These are phyloP conservation scores for Escovopsis sp. DNA, from an alignment of 2,329 filamentous ascomycete genomes.

Conservation along the genomic window DNA sequence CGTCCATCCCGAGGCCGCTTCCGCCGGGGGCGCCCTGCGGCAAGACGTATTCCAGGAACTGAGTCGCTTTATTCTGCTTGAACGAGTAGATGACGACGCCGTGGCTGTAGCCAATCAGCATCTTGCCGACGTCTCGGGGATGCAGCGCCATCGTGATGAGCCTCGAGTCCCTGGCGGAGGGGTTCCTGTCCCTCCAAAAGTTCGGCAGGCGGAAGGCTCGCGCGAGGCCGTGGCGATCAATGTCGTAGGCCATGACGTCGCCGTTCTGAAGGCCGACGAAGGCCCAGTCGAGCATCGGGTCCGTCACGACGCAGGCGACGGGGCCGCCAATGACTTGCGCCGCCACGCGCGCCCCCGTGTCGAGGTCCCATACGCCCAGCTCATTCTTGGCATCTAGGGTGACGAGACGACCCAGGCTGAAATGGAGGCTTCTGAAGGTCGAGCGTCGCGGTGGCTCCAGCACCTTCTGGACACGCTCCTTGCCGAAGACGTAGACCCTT, in stretches of 20 bases:
- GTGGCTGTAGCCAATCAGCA: conserved; percentile 80
- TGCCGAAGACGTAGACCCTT: conserved; percentile 79
- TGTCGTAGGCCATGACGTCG: conserved; percentile 82
- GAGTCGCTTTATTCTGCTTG: conserved; percentile 69
- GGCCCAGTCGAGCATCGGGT: conserved; percentile 87
- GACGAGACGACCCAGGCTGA: conserved; percentile 73
- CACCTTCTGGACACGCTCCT: conserved; percentile 62
- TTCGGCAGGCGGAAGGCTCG: conserved; percentile 72
- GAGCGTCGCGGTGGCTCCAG: conserved; percentile 56
- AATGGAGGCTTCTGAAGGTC: conserved; percentile 65
- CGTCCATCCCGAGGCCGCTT: conserved; percentile 48
- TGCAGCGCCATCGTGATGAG: conserved; percentile 74
- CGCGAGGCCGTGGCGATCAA: conserved; percentile 60
- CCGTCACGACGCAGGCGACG: conserved; percentile 60
- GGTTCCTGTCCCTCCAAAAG: conserved; percentile 64
- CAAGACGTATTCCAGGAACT: conserved; percentile 72
- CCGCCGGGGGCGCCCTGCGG: conserved; percentile 74
- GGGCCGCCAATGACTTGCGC: conserved; percentile 64
- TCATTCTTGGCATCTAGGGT: conserved; percentile 80
- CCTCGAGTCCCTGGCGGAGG: conserved; percentile 42
- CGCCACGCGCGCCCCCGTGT: conserved; percentile 49
- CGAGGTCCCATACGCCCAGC: conserved; percentile 67
- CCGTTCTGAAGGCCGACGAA: conserved; percentile 72
- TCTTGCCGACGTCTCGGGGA: conserved; percentile 78
- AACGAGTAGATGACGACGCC: conserved; percentile 88